Percentiles rank a stretch among this genome's conserved stretches.
These are phyloP conservation scores for Cryoendolithus antarcticus DNA, from an alignment of 2,329 filamentous ascomycete species.

Conservation along the genomic window DNA sequence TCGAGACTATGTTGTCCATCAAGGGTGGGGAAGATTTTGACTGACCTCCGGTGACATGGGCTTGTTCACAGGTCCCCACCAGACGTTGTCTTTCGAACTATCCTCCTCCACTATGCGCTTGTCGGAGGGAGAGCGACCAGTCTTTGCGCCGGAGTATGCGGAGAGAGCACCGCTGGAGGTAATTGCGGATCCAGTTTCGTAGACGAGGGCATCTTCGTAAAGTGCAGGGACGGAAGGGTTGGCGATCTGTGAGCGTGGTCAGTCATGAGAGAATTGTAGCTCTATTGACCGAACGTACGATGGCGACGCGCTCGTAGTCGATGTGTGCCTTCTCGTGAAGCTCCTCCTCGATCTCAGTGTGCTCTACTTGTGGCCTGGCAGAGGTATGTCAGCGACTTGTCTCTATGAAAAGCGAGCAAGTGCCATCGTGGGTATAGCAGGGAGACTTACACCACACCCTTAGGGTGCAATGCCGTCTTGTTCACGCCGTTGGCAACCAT, in stretches of 20 bases:
- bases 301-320: conserved; percentile 95
- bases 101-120: conserved; percentile 95
- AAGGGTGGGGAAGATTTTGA: conserved; percentile 11
- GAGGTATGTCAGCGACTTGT: conserved; percentile 8
- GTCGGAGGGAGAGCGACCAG: conserved; percentile 87
- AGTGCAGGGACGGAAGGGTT: conserved; percentile 92
- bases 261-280: neutral
- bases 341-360: conserved; percentile 96
- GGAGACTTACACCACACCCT: conserved; percentile 60
- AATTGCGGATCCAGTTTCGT: conserved; percentile 95
- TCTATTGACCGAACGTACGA: conserved; percentile 48
- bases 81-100: conserved; percentile 79
- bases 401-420: neutral
- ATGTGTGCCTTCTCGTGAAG: conserved; percentile 97
- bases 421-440: too few relatives aligned
- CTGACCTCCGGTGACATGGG: conserved; percentile 94
- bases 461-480: conserved; percentile 83
- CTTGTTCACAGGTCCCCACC: conserved; percentile 99
- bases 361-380: conserved; percentile 63
- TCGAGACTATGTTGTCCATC: neutral
- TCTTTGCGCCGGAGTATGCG: conserved; percentile 97
- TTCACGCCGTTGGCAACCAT: conserved; percentile 52
- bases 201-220: conserved; percentile 97
- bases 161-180: conserved; percentile 89
- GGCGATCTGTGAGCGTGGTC: conserved; percentile 44